Percentiles rank a stretch among this genome's conserved stretches.
These are phyloP conservation scores for Tolypocladium guangdongense DNA, from an alignment of 2,329 filamentous ascomycete genomes.

Conservation along the genomic window DNA sequence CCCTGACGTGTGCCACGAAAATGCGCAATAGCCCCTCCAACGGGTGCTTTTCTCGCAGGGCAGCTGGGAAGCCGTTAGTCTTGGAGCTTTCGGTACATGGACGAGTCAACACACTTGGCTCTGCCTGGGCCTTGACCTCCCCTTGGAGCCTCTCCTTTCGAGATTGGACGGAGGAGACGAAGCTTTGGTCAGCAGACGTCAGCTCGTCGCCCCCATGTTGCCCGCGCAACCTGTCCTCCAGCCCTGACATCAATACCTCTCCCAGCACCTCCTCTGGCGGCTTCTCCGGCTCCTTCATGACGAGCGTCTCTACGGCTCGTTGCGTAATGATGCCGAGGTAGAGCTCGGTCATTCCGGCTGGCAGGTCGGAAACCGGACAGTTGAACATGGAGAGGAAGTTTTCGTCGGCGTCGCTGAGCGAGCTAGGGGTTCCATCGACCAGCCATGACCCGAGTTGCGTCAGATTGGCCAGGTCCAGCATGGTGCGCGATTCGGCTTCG, in stretches of 20 bases:
- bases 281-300: constrained; percentile 37
- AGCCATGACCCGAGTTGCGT: constrained; percentile 33
- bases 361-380: constrained; percentile 32
- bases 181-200: constrained; percentile 22
- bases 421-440: constrained; percentile 24
- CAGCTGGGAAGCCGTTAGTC: constrained; percentile 7
- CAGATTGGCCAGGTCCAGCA: constrained; percentile 37
- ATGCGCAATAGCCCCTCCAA: constrained; percentile 26
- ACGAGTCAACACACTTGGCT: constrained; percentile 4
- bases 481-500: constrained; percentile 19
- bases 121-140: constrained; percentile 13
- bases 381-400: constrained; percentile 34
- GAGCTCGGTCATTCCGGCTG: constrained; percentile 29
- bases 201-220: constrained; percentile 20
- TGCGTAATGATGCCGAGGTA: constrained; percentile 38
- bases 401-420: constrained; percentile 31
- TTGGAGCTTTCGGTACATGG: background rate
- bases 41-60: constrained; percentile 27
- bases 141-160: constrained; percentile 21
- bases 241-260: constrained; percentile 43
- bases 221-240: constrained; percentile 36
- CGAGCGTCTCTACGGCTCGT: constrained; percentile 41
- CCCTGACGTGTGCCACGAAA: constrained; percentile 21
- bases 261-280: constrained; percentile 40
- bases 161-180: constrained; percentile 20